Conservation (phyloP, 345 rosid genomes). For the Eucalyptus brandiana region DNA sequence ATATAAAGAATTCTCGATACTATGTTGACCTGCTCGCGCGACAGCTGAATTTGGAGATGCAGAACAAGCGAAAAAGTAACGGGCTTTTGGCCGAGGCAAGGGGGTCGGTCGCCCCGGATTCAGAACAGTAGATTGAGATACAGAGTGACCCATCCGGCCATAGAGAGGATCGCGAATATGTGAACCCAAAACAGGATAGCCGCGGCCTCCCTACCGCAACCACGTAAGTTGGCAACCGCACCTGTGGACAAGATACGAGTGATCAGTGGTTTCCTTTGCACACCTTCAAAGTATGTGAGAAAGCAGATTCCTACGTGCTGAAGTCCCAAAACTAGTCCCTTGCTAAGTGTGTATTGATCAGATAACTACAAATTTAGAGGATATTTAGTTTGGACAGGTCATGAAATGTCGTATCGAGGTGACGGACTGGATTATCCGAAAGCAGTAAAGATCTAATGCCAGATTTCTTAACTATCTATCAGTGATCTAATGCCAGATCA, state of each 20-base stretch:
- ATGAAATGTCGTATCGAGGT: neutral
- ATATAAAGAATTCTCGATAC: neutral
- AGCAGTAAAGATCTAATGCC: neutral
- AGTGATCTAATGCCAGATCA: neutral
- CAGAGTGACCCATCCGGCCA: slow-evolving; percentile 95
- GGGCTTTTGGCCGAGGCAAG: neutral
- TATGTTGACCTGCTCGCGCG: neutral
- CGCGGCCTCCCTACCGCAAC: slow-evolving; percentile 97
- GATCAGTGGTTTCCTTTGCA: neutral
- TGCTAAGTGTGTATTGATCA: neutral
- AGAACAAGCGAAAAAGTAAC: neutral
- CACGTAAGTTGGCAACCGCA: slow-evolving; percentile 91
- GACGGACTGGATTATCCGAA: neutral
- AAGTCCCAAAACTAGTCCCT: neutral
- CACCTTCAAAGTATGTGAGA: neutral
- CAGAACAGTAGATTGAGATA: slow-evolving; percentile 76
- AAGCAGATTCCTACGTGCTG: neutral
- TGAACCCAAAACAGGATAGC: slow-evolving; percentile 98
- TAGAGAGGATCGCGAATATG: slow-evolving; percentile 78
- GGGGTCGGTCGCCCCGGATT: neutral
- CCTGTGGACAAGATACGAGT: slow-evolving; percentile 16
- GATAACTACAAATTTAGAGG: neutral
- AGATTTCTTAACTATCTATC: neutral
- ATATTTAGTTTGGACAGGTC: neutral
- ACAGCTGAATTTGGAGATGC: neutral